These are phyloP conservation scores for Mycena rebaudengoi DNA, from an alignment of 768 basidiomycete genomes.

Conservation along the genomic window DNA sequence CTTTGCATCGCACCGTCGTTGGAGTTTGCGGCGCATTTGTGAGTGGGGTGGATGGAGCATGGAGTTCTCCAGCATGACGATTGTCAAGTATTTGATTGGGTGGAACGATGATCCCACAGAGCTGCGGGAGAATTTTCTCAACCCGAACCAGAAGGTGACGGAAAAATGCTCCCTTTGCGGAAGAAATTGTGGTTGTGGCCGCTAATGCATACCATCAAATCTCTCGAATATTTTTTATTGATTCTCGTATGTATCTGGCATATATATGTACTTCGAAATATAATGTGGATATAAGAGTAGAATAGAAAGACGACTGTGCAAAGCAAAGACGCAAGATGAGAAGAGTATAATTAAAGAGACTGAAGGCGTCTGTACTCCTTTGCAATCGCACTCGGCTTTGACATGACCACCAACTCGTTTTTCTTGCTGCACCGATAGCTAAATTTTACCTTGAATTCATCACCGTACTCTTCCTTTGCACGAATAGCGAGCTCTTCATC, in stretches of 20 bases:
- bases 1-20: slow-evolving; percentile 37
- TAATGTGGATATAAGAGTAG: too few relatives aligned
- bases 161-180: slow-evolving; percentile 38
- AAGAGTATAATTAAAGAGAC: slow-evolving; percentile 15
- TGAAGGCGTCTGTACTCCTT: slow-evolving; percentile 4
- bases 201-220: too few relatives aligned
- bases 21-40: slow-evolving; percentile 46
- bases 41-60: slow-evolving; percentile 56
- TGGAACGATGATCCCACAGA: slow-evolving; percentile 45
- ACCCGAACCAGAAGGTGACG: slow-evolving; percentile 34
- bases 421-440: slow-evolving; percentile 24
- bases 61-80: slow-evolving; percentile 46
- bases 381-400: slow-evolving; percentile 19
- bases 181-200: too few relatives aligned
- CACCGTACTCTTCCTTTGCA: slow-evolving; percentile 20
- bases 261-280: too few relatives aligned
- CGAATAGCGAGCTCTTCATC: slow-evolving; percentile 14
- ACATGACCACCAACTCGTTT: slow-evolving; percentile 12
- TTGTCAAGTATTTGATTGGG: slow-evolving; percentile 52
- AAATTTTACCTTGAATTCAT: slow-evolving; percentile 20
- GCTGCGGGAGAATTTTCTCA: slow-evolving; percentile 44
- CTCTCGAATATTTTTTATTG: too few relatives aligned
- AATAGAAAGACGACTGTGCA: too few relatives aligned
- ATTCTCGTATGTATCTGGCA: too few relatives aligned
- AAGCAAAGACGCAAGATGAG: background rate